phyloP scores from a whole-genome alignment of 2,329 filamentous ascomycete species.

The Sporothrix schenckii region DNA sequence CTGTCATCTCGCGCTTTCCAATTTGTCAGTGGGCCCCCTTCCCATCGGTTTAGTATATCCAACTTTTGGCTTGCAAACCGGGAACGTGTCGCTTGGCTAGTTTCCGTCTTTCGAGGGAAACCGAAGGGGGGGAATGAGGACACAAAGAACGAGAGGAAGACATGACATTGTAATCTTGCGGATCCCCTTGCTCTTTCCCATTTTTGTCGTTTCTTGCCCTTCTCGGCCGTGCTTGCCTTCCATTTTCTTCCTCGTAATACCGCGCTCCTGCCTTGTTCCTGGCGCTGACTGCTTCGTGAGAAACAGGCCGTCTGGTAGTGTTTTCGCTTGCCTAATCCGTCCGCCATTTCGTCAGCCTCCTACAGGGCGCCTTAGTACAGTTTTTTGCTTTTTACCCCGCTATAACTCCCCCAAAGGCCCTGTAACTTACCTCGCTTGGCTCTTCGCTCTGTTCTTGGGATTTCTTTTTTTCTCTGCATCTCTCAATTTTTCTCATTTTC shows the following conservation, averaged over 20 bases:
- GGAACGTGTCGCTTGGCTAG: slow-evolving; percentile 22
- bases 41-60: neutral
- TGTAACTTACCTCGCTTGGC: neutral
- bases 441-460: neutral
- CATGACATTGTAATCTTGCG: neutral
- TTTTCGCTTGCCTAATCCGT: slow-evolving; percentile 25
- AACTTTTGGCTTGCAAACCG: slow-evolving; percentile 14
- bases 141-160: neutral
- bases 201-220: neutral
- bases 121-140: no score
- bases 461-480: no score
- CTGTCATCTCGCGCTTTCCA: slow-evolving; percentile 7
- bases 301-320: neutral
- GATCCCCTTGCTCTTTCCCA: neutral
- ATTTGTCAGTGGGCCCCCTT: neutral
- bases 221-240: neutral
- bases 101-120: neutral
- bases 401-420: neutral
- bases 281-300: slow-evolving; percentile 18
- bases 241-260: neutral
- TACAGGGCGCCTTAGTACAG: neutral
- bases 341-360: slow-evolving; percentile 19
- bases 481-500: neutral
- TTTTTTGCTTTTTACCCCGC: neutral
- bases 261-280: neutral